Base-by-base conservation (phyloP, 495 filamentous ascomycete species). In the Parathielavia appendiculata region DNA sequence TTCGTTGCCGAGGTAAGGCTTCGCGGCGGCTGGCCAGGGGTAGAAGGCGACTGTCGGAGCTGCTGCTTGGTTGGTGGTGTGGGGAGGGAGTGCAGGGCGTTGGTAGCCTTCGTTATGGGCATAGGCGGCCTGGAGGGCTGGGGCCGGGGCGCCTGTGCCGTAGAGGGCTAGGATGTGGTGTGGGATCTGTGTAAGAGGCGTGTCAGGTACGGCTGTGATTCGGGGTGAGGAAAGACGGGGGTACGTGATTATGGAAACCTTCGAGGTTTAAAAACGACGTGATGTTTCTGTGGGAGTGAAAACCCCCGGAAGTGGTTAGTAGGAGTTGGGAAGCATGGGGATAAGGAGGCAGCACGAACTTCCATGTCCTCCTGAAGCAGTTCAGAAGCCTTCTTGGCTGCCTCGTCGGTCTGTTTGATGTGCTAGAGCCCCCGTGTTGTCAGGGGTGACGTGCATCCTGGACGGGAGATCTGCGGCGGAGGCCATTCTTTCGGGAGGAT, bases 121-220 rank as follows among this genome's bases (percentile, higher is more conserved):
- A 63, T 88, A 92, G 5, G 74, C 78, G 2, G 71, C 71, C 49
- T 79, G 68, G n/a, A 95, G 75, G 1, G 79, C 51, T 0, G 75
- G 64, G 0, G 87, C 66, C 0, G 76, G 66, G 16, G 88, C 87
- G 10, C 86, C 84, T n/a, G 93, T 81, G 38, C 86, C 85, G 66
- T 83, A 95, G 51, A 91, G 70, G n/a, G 83, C 83, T 10, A 95
- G 77, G 13, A 93, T 71, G 52, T 86, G 82, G 63, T 96, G 90
- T 4, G 75, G 81, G 54, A 93, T 88, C 70, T 92, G 76, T 10
- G 30, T 14, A 40, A 20, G 54, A 23, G 40, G n/a, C 11, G 40
- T 22, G 16, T 13, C 4, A 14, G 48, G 4, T 62, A 81, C 75
- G 73, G 62, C 36, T 41, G 26, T 13, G 54, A 4, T 3, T n/a